Evolutionary conservation across 176 grass and related monocot genomes (phyloP).

Genomic region (Carex myosuroides): DNA sequence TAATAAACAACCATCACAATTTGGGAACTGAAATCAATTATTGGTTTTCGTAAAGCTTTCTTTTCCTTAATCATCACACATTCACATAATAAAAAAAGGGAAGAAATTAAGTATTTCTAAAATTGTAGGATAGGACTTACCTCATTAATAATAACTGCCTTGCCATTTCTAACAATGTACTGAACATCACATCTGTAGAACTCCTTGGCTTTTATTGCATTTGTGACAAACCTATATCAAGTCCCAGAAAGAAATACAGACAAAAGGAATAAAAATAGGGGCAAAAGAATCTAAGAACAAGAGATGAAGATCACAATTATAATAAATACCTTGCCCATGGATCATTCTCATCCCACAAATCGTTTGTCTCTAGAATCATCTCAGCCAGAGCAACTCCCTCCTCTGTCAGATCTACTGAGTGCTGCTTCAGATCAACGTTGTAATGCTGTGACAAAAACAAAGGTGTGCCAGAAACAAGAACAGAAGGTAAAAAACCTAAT

Average conservation of each 20-base stretch:
- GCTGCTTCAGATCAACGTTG: constrained; percentile 74
- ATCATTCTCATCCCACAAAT: constrained; percentile 96
- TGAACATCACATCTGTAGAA: constrained; percentile 89
- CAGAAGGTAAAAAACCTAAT: background rate
- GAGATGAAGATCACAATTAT: background rate
- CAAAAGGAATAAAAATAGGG: constrained; percentile 1
- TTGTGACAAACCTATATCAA: constrained; percentile 77
- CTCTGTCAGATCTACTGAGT: constrained; percentile 87
- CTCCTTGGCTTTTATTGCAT: constrained; percentile 92
- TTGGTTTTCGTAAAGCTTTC: background rate
- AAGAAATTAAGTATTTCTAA: background rate
- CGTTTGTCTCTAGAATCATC: constrained; percentile 73
- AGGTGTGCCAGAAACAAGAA: background rate
- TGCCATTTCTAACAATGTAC: constrained; percentile 88
- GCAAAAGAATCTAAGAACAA: background rate
- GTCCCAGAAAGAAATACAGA: background rate
- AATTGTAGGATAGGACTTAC: constrained; percentile 21
- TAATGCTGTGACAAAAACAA: constrained; percentile 64
- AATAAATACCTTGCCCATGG: constrained; percentile 78
- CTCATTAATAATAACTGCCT: constrained; percentile 94
- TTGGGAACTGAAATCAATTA: background rate
- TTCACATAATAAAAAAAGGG: constrained; percentile 2
- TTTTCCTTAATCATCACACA: background rate
- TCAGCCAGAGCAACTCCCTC: constrained; percentile 81
- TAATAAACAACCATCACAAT: background rate